Base-by-base conservation (phyloP, 2,329 filamentous ascomycete genomes). In the Lecanicillium sp. region DNA sequence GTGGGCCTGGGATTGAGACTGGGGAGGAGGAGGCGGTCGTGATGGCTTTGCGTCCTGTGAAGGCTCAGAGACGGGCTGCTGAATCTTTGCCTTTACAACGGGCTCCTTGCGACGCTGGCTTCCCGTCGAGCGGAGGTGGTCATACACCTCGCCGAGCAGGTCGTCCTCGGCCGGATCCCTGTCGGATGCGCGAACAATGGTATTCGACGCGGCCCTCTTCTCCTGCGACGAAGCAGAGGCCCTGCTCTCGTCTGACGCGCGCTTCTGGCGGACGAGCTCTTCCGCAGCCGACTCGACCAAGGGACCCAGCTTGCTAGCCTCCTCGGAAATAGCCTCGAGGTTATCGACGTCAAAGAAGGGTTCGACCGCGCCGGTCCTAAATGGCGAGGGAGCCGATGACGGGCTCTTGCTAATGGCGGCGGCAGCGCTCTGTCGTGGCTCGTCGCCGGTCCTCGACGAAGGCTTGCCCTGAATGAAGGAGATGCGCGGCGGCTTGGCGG, bases 281-380 rank as follows among this genome's bases (percentile, higher is more conserved):
- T 45, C 33, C 20, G 40, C 17, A 6, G 36, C 56, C 43, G 22
- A 25, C 22, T 25, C 22, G 11, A 25, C 22, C 2, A 56, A 51
- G 13, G 59, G 49, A 40, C 64, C 58, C 41, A 69, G 61, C 36
- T 70, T 71, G 13, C 66, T 66, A 37, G 69, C 70, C 12, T 72
- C 64, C 11, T 71, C 70, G 1, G 71, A 44, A 8, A 68, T 64
- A 50, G 71, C 70, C 42, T 75, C 69, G 48, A 81, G 77, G 7
- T 71, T 66, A 29, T 72, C 65, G 52, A 79, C 61, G 43, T 87
- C 78, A 8, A 88, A 58, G 4, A 88, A 60, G 1, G 85, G 82
- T 47, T 77, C 69, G 57, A 84, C 84, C 2, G 75, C 71, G 5
- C 81, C 82, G 37, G 85, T 81, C 50, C 64, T 77, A 68, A 69